Base-by-base conservation (phyloP, 345 rosid species). In the Salix caprea region DNA sequence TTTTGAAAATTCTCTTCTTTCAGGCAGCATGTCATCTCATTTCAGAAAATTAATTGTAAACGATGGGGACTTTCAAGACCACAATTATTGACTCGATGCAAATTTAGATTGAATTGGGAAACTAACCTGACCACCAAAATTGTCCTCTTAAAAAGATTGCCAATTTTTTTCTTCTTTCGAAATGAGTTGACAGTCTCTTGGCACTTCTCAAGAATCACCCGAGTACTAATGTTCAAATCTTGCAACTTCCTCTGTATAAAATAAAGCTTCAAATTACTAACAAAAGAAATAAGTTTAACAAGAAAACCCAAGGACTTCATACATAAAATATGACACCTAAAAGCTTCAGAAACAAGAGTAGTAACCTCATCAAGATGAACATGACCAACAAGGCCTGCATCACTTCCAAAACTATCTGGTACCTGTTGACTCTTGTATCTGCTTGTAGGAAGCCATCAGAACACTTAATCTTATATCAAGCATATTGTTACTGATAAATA, bases 341-440 rank as follows among this genome's bases (percentile, higher is more conserved):
- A 52, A 77, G 50, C 54, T 73, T 61, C 36, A 73, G 40, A 48
- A 70, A 56, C 64, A 79, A 78, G 77, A 69, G 21, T 28, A 52
- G 23, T 72, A 73, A 92, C 99, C 98, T 90, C 85, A 36, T 90
- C 74, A 44, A 93, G 90, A 84, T 93, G 94, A 80, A 93, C 70
- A 82, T 93, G 97, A 48, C 96, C 98, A 72, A 88, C 87, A 76
- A 93, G 88, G 72, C 93, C 88, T 15, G 84, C 71, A 74, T 88
- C 92, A 79, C 48, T 77, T 46, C 87, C 90, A 78, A 82, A 78
- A 39, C 77, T 80, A 77, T 85, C 93, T 24, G 76, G 68, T 62
- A 83, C 76, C 84, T 78, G 82, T 40, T 74, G 86, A 42, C 81
- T 88, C 80, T 68, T 87, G 75, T 89, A 96, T 77, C 99, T 96